Evolutionary conservation across 139 green algal species (phyloP).

Genomic region (Tetradesmus obliquus): DNA sequence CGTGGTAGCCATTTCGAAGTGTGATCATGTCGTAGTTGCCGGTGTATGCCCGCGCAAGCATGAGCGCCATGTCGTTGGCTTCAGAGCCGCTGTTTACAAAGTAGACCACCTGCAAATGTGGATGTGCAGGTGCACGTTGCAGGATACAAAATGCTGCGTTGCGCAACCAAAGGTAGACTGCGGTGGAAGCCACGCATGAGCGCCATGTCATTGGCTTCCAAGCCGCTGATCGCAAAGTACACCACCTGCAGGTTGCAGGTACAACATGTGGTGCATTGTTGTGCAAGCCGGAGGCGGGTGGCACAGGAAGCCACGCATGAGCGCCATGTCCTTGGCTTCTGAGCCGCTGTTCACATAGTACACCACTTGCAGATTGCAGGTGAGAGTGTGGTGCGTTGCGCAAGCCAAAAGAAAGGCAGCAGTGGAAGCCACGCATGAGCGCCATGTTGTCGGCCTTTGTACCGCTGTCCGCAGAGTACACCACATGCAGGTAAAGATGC

Average conservation of each 20-base stretch:
- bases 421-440: slow-evolving; percentile 58
- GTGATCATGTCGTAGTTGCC: slow-evolving; percentile 92
- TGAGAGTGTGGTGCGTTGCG: background rate
- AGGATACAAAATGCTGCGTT: background rate
- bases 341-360: slow-evolving; percentile 92
- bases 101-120: slow-evolving; percentile 67
- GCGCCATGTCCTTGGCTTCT: slow-evolving; percentile 90
- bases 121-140: background rate
- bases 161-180: background rate
- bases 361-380: slow-evolving; percentile 48
- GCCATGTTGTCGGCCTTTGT: slow-evolving; percentile 91
- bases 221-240: slow-evolving; percentile 91
- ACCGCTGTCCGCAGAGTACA: slow-evolving; percentile 91
- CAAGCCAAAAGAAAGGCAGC: background rate
- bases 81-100: slow-evolving; percentile 92
- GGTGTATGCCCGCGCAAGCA: slow-evolving; percentile 82
- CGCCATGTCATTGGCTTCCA: slow-evolving; percentile 90
- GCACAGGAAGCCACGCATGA: slow-evolving; percentile 70
- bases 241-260: slow-evolving; percentile 47
- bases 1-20: slow-evolving; percentile 96
- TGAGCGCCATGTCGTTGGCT: slow-evolving; percentile 90
- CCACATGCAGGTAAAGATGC: slow-evolving; percentile 35
- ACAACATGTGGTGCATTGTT: too few species aligned
- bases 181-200: slow-evolving; percentile 59
- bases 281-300: too few species aligned